Evolutionary conservation across 2,329 filamentous ascomycete species (phyloP).

Genomic region (Leptosphaerulina australis): DNA sequence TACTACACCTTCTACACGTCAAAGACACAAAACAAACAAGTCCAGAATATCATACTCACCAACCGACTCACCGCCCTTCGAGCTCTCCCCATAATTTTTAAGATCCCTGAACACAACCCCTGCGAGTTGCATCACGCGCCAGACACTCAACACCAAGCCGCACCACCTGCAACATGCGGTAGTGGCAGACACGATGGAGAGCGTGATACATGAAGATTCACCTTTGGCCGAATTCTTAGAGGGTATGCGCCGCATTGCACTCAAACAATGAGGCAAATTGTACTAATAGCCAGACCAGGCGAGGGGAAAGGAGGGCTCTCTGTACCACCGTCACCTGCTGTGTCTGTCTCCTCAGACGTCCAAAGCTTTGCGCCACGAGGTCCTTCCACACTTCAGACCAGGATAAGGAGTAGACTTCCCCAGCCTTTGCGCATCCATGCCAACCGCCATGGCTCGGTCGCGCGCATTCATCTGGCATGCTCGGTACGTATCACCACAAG

Average conservation of each 20-base stretch:
- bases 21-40: background rate
- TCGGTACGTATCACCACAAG: constrained; percentile 37
- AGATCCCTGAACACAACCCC: background rate
- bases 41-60: background rate
- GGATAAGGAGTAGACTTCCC: constrained; percentile 57
- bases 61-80: constrained; percentile 6
- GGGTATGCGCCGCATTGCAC: constrained; percentile 60
- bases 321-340: constrained; percentile 30
- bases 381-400: constrained; percentile 55
- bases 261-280: constrained; percentile 2
- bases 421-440: constrained; percentile 52
- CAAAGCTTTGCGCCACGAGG: constrained; percentile 59
- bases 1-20: constrained; percentile 13
- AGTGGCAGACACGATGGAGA: constrained; percentile 69
- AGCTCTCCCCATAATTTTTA: constrained; percentile 12
- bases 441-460: constrained; percentile 46
- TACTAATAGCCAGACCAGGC: constrained; percentile 39
- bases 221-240: constrained; percentile 88
- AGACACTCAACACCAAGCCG: constrained; percentile 22
- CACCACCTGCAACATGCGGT: constrained; percentile 40
- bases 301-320: constrained; percentile 39
- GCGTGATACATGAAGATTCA: constrained; percentile 82
- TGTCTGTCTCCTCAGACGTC: constrained; percentile 23
- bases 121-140: constrained; percentile 19
- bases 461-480: constrained; percentile 47